Percentiles rank a stretch among this genome's conserved stretches.
phyloP scores from a whole-genome alignment of 768 basidiomycete species.

The Lactarius indigo region DNA sequence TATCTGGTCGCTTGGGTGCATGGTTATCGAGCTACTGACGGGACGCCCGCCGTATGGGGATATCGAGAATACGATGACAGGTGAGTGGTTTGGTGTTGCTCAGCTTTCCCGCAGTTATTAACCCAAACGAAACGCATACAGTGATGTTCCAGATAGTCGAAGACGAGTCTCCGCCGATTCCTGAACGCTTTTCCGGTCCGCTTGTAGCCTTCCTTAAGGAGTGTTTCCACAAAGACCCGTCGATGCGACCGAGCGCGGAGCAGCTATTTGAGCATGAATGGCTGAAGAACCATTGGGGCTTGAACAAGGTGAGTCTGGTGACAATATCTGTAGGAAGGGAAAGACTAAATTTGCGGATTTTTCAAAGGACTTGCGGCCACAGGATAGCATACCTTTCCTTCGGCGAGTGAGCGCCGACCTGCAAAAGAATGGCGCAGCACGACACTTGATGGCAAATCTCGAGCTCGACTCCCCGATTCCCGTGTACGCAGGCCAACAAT shows the following conservation, averaged over 20 bases:
- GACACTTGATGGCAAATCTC: conserved; percentile 43
- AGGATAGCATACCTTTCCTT: conserved; percentile 94
- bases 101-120: neutral
- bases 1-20: conserved; percentile 95
- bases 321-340: neutral
- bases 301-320: conserved; percentile 57
- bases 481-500: neutral
- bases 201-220: conserved; percentile 76
- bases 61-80: conserved; percentile 85
- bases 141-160: conserved; percentile 99
- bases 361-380: conserved; percentile 71
- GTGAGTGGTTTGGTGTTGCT: conserved; percentile 37
- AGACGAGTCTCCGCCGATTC: conserved; percentile 83
- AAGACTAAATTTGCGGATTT: neutral
- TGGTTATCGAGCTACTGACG: conserved; percentile 89
- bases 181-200: conserved; percentile 70
- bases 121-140: conserved; percentile 31
- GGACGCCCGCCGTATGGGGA: conserved; percentile 91
- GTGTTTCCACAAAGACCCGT: conserved; percentile 90
- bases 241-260: conserved; percentile 77
- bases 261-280: conserved; percentile 86
- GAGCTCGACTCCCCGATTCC: conserved; percentile 39
- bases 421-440: conserved; percentile 64
- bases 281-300: conserved; percentile 77
- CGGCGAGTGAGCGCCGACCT: conserved; percentile 86